These are phyloP conservation scores for Lentinula guzmanii DNA, from an alignment of 768 basidiomycete species.

Conservation along the genomic window DNA sequence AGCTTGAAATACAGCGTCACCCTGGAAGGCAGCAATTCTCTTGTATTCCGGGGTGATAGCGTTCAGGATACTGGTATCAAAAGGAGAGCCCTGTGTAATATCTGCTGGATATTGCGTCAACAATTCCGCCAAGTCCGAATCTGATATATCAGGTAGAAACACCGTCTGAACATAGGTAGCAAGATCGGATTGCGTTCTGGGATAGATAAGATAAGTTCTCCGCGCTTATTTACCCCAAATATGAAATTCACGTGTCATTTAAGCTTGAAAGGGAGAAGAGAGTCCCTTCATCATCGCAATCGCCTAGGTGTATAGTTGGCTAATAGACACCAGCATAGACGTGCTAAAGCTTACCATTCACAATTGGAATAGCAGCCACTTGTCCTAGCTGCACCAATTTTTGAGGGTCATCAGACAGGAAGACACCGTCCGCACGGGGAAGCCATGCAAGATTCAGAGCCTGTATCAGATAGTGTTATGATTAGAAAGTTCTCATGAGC, in stretches of 20 bases:
- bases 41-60: conserved; percentile 27
- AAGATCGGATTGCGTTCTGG: conserved; percentile 14
- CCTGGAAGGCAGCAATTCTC: conserved; percentile 27
- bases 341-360: conserved; percentile 27
- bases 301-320: conserved; percentile 21
- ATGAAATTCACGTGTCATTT: conserved; percentile 39
- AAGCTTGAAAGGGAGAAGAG: conserved; percentile 38
- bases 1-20: conserved; percentile 30
- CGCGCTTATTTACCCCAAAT: not conserved
- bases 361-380: conserved; percentile 42
- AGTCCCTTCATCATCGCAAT: conserved; percentile 59
- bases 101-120: conserved; percentile 17
- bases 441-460: conserved; percentile 37
- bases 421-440: conserved; percentile 45
- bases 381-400: conserved; percentile 33
- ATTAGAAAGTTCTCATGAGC: not conserved
- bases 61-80: conserved; percentile 24
- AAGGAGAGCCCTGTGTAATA: conserved; percentile 28
- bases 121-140: conserved; percentile 5
- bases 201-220: not conserved
- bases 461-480: conserved; percentile 15
- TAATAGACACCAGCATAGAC: not conserved
- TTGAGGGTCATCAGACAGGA: conserved; percentile 38
- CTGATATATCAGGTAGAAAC: conserved; percentile 10
- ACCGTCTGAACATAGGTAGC: conserved; percentile 13